Conservation (phyloP, 2,329 filamentous ascomycete genomes). For the Pleomassaria siparia region DNA sequence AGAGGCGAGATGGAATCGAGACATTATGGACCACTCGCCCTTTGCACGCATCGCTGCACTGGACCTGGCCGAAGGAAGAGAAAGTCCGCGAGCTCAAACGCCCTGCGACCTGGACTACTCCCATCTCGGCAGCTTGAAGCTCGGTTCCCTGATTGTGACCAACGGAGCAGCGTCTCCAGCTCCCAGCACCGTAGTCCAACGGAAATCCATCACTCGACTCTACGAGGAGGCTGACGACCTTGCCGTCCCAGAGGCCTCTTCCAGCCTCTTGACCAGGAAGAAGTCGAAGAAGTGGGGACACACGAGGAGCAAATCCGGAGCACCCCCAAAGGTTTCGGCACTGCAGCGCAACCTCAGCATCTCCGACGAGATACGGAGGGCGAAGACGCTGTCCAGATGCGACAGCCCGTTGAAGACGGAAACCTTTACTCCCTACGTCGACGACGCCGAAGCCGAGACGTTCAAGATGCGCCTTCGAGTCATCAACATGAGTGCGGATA, state of each 20-base stretch:
- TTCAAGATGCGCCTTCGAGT: constrained; percentile 16
- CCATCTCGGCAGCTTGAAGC: constrained; percentile 45
- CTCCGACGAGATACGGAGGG: constrained; percentile 4
- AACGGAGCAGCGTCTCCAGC: constrained; percentile 52
- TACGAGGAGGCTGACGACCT: constrained; percentile 34
- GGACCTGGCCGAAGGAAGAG: constrained; percentile 25
- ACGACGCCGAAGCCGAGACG: constrained; percentile 11
- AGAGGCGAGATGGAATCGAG: constrained; percentile 35
- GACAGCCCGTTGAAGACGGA: constrained; percentile 17
- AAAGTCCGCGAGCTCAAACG: constrained; percentile 36
- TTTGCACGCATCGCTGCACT: constrained; percentile 22
- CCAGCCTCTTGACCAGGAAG: constrained; percentile 26
- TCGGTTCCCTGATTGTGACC: constrained; percentile 50
- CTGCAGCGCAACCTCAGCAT: constrained; percentile 15
- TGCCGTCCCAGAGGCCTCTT: constrained; percentile 16
- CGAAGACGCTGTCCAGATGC: constrained; percentile 12
- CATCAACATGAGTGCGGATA: constrained; percentile 19
- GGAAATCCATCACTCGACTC: constrained; percentile 9
- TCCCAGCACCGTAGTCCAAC: constrained; percentile 33
- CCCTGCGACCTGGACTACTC: constrained; percentile 47
- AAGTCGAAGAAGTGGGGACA: constrained; percentile 21
- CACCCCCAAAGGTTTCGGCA: constrained; percentile 16
- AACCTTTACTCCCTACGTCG: constrained; percentile 3
- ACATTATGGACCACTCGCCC: constrained; percentile 23
- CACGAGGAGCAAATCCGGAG: constrained; percentile 31